phyloP scores from a whole-genome alignment of 2,329 filamentous ascomycete species.

The Nigrospora oryzae region DNA sequence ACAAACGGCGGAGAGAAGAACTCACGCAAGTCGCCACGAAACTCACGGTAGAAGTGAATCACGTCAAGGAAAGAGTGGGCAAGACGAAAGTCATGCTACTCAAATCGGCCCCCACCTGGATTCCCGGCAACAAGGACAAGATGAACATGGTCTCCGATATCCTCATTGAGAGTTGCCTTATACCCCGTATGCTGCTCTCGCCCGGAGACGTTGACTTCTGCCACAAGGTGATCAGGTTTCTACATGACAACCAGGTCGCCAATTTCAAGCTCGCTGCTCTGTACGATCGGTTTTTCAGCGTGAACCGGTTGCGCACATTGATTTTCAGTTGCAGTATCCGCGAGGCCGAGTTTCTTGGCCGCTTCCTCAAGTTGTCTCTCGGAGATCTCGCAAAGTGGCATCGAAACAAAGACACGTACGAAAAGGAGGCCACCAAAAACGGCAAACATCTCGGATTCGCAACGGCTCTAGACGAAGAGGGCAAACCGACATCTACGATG shows the following conservation, averaged over 20 bases:
- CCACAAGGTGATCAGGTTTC: constrained; percentile 76
- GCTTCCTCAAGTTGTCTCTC: constrained; percentile 77
- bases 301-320: constrained; percentile 70
- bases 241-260: constrained; percentile 76
- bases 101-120: constrained; percentile 65
- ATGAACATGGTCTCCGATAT: constrained; percentile 62
- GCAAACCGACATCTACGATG: constrained; percentile 62
- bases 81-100: constrained; percentile 62
- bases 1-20: constrained; percentile 61
- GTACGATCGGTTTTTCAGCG: constrained; percentile 75
- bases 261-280: constrained; percentile 82
- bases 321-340: constrained; percentile 86
- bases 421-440: constrained; percentile 67
- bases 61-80: constrained; percentile 58
- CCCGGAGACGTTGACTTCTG: constrained; percentile 83
- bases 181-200: constrained; percentile 81
- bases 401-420: constrained; percentile 64
- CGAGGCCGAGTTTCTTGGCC: constrained; percentile 87
- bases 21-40: constrained; percentile 61
- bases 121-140: constrained; percentile 56
- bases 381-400: constrained; percentile 82
- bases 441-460: constrained; percentile 68
- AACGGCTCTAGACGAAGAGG: constrained; percentile 60
- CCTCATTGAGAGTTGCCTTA: constrained; percentile 81
- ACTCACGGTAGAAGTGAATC: constrained; percentile 65